Evolutionary conservation across 1,284 basidiomycete species (phyloP).

Genomic region (Ustilago esculenta): DNA sequence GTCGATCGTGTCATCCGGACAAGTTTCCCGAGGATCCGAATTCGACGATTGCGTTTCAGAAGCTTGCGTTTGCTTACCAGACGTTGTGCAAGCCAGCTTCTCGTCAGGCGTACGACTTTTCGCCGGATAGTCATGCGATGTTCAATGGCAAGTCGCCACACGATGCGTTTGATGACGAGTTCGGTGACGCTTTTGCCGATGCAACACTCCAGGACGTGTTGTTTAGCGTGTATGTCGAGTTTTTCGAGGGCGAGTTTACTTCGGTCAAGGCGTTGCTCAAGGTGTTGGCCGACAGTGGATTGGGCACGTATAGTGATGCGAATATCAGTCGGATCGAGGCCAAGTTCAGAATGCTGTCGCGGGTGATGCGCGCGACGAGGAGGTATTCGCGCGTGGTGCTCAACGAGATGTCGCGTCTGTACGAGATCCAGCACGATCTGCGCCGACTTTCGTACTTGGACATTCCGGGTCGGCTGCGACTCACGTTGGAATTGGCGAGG

Average conservation of each 20-base stretch:
- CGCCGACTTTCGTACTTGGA: constrained; percentile 80
- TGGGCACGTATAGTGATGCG: constrained; percentile 60
- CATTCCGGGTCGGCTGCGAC: constrained; percentile 77
- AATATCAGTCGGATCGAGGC: constrained; percentile 67
- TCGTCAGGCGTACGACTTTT: constrained; percentile 76
- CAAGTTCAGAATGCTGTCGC: constrained; percentile 64
- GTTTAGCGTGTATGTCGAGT: constrained; percentile 79
- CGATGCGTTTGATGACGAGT: constrained; percentile 47
- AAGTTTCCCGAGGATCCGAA: constrained; percentile 80
- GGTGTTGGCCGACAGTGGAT: constrained; percentile 64
- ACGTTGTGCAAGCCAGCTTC: constrained; percentile 79
- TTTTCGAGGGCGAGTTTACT: constrained; percentile 79
- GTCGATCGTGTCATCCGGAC: constrained; percentile 83
- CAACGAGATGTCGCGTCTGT: constrained; percentile 76
- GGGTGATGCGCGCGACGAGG: constrained; percentile 72
- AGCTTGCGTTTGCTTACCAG: constrained; percentile 82
- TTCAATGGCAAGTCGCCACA: constrained; percentile 46
- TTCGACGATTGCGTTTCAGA: constrained; percentile 84
- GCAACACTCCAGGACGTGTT: constrained; percentile 75
- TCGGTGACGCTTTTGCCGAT: constrained; percentile 45
- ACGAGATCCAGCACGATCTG: constrained; percentile 81
- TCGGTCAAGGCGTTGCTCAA: constrained; percentile 70
- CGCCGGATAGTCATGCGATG: constrained; percentile 45
- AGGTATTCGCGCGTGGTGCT: constrained; percentile 80
- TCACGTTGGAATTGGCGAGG: constrained; percentile 81